phyloP scores from a whole-genome alignment of 192 early-diverging fungal genomes.

The Coemansia sp. region DNA sequence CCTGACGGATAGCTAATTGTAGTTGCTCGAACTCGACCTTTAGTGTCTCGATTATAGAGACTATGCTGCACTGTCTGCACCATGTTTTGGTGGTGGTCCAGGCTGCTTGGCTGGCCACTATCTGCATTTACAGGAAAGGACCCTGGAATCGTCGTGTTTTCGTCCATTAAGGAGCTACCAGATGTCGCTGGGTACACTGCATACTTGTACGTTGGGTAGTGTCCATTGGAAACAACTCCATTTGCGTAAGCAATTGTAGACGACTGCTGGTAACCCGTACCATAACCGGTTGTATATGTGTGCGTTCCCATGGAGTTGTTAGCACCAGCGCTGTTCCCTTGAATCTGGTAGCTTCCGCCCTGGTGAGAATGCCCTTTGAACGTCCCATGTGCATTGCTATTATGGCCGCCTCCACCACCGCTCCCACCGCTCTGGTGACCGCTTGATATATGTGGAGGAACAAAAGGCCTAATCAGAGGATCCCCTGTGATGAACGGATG shows the following conservation, averaged over 20 bases:
- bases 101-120: conserved; percentile 7
- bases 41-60: conserved; percentile 9
- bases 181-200: neutral
- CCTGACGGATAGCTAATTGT: conserved; percentile 19
- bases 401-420: conserved; percentile 23
- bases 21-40: conserved; percentile 17
- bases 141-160: conserved; percentile 15
- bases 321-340: neutral
- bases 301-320: conserved; percentile 4
- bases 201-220: neutral
- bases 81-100: conserved; percentile 2
- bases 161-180: conserved; percentile 7
- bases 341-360: neutral
- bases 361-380: conserved; percentile 3
- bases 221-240: neutral
- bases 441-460: conserved; percentile 19
- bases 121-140: conserved; percentile 22
- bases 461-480: conserved; percentile 62
- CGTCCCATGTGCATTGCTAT: conserved; percentile 14
- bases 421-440: conserved; percentile 2
- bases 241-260: neutral
- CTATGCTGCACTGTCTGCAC: conserved; percentile 9
- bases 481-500: conserved; percentile 97
- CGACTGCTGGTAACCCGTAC: neutral
- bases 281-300: neutral